phyloP scores from a whole-genome alignment of 2,329 filamentous ascomycete species.

The Neofusicoccum sp. region DNA sequence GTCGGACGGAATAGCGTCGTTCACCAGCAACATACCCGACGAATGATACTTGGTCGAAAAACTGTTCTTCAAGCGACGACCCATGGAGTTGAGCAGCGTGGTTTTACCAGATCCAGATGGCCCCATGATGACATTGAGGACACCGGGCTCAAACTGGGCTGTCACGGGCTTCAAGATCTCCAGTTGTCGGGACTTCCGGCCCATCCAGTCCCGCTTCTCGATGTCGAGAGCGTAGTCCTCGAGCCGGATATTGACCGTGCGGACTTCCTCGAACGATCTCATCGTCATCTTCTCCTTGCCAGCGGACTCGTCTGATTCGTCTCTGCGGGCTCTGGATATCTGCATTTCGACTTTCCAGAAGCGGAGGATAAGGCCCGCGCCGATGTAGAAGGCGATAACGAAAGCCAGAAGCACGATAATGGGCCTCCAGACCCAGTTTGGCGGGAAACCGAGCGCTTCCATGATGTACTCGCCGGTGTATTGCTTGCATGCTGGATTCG shows the following conservation, averaged over 20 bases:
- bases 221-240: slow-evolving; percentile 63
- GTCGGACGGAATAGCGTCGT: slow-evolving; percentile 65
- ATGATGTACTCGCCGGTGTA: slow-evolving; percentile 71
- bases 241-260: slow-evolving; percentile 64
- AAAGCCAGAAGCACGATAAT: slow-evolving; percentile 64
- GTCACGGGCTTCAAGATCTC: slow-evolving; percentile 66
- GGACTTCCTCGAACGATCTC: slow-evolving; percentile 53
- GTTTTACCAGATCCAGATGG: slow-evolving; percentile 77
- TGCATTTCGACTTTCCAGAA: slow-evolving; percentile 67
- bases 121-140: slow-evolving; percentile 76
- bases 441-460: slow-evolving; percentile 65
- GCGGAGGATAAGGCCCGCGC: slow-evolving; percentile 61
- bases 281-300: slow-evolving; percentile 68
- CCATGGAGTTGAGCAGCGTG: slow-evolving; percentile 70
- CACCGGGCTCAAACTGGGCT: slow-evolving; percentile 65
- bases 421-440: slow-evolving; percentile 65
- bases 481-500: slow-evolving; percentile 63
- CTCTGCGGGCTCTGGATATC: slow-evolving; percentile 60
- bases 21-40: slow-evolving; percentile 66
- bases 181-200: slow-evolving; percentile 44
- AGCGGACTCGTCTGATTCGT: slow-evolving; percentile 59
- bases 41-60: slow-evolving; percentile 61
- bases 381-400: slow-evolving; percentile 59
- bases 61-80: slow-evolving; percentile 62
- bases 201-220: slow-evolving; percentile 57